A percentile compares a stretch with the other conserved stretches of the same genome.
phyloP scores from a whole-genome alignment of 2,329 filamentous ascomycete species.

The Aspergillus novoparasiticus region DNA sequence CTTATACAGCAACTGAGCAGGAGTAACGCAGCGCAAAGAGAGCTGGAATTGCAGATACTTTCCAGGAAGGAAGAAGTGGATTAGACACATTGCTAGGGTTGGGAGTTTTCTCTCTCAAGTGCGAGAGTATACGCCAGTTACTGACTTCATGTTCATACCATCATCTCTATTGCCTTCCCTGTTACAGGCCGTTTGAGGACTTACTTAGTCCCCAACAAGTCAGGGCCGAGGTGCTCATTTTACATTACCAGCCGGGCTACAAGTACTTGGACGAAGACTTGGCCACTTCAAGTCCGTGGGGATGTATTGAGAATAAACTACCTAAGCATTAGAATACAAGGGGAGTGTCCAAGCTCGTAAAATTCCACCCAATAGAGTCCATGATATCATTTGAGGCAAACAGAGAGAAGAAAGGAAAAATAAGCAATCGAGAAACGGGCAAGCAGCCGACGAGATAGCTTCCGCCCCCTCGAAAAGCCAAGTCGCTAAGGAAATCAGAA shows the following conservation, averaged over 20 bases:
- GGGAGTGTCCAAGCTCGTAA: conserved; percentile 29
- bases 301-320: conserved; percentile 12
- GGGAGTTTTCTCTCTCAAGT: conserved; percentile 2
- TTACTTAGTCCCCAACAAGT: neutral
- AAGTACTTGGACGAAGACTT: neutral
- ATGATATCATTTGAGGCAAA: conserved; percentile 21
- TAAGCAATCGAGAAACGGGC: conserved; percentile 12
- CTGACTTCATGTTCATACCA: neutral
- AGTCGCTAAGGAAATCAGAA: conserved; percentile 29
- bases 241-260: neutral
- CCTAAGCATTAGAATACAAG: conserved; percentile 35
- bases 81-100: neutral
- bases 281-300: neutral
- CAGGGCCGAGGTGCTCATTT: neutral
- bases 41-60: neutral
- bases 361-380: conserved; percentile 24
- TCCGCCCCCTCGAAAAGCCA: conserved; percentile 17
- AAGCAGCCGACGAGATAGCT: conserved; percentile 6
- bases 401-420: neutral
- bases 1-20: neutral
- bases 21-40: neutral
- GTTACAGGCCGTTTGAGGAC: neutral
- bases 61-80: neutral
- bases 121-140: neutral
- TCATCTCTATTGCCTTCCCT: neutral